Conservation (phyloP, 2,329 filamentous ascomycete species). For the Ceratocystis alfenasii region DNA sequence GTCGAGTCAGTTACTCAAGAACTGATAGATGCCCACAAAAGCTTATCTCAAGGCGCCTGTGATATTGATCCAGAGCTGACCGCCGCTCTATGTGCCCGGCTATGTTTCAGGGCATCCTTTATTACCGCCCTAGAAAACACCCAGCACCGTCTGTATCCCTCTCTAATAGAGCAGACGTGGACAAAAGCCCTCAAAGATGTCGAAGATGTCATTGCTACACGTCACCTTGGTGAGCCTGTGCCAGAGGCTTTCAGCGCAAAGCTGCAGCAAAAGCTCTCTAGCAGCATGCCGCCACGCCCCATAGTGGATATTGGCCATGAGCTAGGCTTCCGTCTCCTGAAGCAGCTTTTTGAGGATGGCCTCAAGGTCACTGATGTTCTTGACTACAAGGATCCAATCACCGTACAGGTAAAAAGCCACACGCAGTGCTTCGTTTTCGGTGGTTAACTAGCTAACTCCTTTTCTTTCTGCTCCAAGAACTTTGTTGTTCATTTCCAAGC, state of each 20-base stretch:
- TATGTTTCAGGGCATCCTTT: conserved; percentile 55
- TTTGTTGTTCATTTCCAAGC: conserved; percentile 65
- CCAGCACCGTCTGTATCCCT: conserved; percentile 35
- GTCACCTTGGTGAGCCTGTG: conserved; percentile 47
- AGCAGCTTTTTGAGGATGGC: conserved; percentile 59
- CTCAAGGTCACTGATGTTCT: conserved; percentile 56
- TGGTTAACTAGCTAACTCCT: neutral
- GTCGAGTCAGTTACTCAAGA: conserved; percentile 42
- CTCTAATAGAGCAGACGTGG: conserved; percentile 41
- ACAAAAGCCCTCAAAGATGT: conserved; percentile 23
- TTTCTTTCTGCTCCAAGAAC: conserved; percentile 36
- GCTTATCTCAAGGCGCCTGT: conserved; percentile 25
- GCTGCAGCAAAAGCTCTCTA: conserved; percentile 81
- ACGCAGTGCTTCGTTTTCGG: conserved; percentile 20
- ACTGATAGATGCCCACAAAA: conserved; percentile 43
- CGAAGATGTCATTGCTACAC: conserved; percentile 4
- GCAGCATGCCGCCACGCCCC: conserved; percentile 82
- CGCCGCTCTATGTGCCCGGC: conserved; percentile 49
- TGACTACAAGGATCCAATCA: conserved; percentile 55
- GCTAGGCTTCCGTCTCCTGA: conserved; percentile 58
- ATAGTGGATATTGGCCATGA: conserved; percentile 67
- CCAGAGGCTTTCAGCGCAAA: conserved; percentile 79
- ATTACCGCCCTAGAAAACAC: conserved; percentile 43
- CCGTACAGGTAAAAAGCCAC: conserved; percentile 47
- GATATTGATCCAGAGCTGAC: conserved; percentile 29